Evolutionary conservation across 2,329 filamentous ascomycete species (phyloP).

Genomic region (Lachnellula cervina): DNA sequence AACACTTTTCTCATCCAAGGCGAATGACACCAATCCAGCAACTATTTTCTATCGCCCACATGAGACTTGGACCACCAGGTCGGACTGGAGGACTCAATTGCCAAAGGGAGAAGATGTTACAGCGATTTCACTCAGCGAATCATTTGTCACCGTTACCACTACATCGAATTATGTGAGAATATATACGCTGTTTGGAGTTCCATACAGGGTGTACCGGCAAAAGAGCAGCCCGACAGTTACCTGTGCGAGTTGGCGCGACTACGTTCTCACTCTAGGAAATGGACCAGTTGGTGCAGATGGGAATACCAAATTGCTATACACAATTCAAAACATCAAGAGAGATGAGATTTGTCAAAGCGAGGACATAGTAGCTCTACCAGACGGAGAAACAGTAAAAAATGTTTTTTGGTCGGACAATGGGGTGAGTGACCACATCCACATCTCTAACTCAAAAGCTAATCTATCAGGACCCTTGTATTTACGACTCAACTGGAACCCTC

Average conservation of each 20-base stretch:
- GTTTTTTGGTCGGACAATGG: conserved; percentile 91
- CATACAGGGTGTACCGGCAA: conserved; percentile 82
- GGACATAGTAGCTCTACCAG: conserved; percentile 80
- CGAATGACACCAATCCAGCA: conserved; percentile 60
- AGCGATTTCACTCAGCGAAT: conserved; percentile 86
- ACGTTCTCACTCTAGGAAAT: conserved; percentile 94
- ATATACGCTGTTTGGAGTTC: conserved; percentile 88
- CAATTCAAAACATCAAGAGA: conserved; percentile 88
- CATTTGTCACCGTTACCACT: conserved; percentile 86
- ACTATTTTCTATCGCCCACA: conserved; percentile 95
- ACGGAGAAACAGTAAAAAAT: conserved; percentile 67
- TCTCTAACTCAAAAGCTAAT: not conserved
- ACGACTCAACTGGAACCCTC: conserved; percentile 86
- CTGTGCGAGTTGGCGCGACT: conserved; percentile 91
- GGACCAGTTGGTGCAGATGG: conserved; percentile 79
- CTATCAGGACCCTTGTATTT: conserved; percentile 82
- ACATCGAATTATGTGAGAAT: conserved; percentile 83
- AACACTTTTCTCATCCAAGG: conserved; percentile 76
- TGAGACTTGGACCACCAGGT: conserved; percentile 88
- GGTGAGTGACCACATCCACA: conserved; percentile 44
- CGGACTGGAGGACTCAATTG: conserved; percentile 86
- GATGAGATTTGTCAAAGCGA: conserved; percentile 94
- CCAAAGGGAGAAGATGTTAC: conserved; percentile 81
- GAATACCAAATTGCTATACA: conserved; percentile 74
- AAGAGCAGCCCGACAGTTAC: conserved; percentile 88